Evolutionary conservation across 768 basidiomycete genomes (phyloP), one percentile per base, ranked within the genome.

Genomic region (Trametes coccinea): DNA sequence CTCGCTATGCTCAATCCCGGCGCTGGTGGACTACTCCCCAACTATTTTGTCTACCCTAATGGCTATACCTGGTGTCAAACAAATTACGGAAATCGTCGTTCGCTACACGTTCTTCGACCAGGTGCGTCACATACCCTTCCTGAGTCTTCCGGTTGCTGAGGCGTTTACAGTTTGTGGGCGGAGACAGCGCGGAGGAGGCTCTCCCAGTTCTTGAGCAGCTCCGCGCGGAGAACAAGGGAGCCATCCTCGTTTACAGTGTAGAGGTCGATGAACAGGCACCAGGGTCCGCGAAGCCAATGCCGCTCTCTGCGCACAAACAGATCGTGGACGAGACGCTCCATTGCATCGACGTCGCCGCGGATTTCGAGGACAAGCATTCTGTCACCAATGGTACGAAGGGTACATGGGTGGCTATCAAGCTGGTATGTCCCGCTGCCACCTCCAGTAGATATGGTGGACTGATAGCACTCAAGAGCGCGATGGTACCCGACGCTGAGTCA

Each of bases 331-430:
- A 96, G 75, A 90, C 90, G 70, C 76, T 93, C 34, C 80, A 78
- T 53, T 87, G 85, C 60, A 85, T 96, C 48, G 86, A 94, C 61
- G 83, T 89, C 13, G 88, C 88, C 0, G 94, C 89, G 4, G 85
- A 89, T 62, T 94, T 93, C 67, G 93, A 97, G 71, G 86, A 87
- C 29, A 66, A 69, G 50, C 63, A 56, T 43, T 57, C 64, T 29
- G 30, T 47, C 59, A 45, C 50, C 58, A 52, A 65, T 3, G 64
- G 64, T 5, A 81, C 81, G 5, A 77, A 88, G 17, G 79, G 84
- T 63, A 92, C 90, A 0, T 93, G 91, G 85, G 87, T 96, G 16
- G 92, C 94, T 0, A 74, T 96, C 31, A 96, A 96, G 74, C 77
- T 95, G 58, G 90, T 89, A 64, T 63, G 87, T 68, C 51, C n/a